These are phyloP conservation scores for Trebouxia sp. DNA, from an alignment of 139 green algal species.

Conservation along the genomic window DNA sequence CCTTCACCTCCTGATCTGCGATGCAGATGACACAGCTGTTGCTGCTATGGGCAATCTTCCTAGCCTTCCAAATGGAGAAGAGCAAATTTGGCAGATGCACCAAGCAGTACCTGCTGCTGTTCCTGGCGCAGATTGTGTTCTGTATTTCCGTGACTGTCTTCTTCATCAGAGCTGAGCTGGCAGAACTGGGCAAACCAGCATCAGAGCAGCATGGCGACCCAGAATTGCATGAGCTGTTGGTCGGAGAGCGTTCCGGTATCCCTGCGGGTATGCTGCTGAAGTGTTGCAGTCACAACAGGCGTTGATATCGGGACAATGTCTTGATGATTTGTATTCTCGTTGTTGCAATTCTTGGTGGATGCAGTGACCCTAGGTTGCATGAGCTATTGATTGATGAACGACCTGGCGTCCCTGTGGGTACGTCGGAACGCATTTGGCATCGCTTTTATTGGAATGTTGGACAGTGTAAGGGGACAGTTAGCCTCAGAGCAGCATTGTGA, in stretches of 20 bases:
- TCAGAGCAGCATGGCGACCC: background rate
- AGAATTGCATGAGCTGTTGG: slow-evolving; percentile 10
- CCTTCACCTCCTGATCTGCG: background rate
- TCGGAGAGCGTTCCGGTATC: background rate
- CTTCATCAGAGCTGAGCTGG: slow-evolving; percentile 14
- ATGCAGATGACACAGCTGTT: slow-evolving; percentile 20
- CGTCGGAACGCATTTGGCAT: no score
- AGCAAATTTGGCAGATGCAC: slow-evolving; percentile 6
- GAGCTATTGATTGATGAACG: no score
- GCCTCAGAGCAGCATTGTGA: no score
- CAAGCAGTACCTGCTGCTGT: slow-evolving; percentile 4
- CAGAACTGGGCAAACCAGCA: background rate
- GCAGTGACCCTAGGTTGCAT: no score
- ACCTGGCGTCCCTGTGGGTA: no score
- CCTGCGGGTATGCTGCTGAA: background rate
- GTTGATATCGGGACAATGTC: no score
- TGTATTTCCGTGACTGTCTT: slow-evolving; percentile 21
- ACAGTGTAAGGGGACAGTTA: no score
- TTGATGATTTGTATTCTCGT: no score
- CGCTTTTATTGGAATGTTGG: no score
- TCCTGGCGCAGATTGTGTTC: slow-evolving; percentile 19
- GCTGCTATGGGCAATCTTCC: slow-evolving; percentile 36
- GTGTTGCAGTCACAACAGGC: no score
- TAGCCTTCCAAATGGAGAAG: slow-evolving; percentile 36
- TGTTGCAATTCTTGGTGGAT: no score